A percentile compares a stretch with the other conserved stretches of the same genome.
phyloP scores from a whole-genome alignment of 2,329 filamentous ascomycete species.

The Cladosporium sp. region DNA sequence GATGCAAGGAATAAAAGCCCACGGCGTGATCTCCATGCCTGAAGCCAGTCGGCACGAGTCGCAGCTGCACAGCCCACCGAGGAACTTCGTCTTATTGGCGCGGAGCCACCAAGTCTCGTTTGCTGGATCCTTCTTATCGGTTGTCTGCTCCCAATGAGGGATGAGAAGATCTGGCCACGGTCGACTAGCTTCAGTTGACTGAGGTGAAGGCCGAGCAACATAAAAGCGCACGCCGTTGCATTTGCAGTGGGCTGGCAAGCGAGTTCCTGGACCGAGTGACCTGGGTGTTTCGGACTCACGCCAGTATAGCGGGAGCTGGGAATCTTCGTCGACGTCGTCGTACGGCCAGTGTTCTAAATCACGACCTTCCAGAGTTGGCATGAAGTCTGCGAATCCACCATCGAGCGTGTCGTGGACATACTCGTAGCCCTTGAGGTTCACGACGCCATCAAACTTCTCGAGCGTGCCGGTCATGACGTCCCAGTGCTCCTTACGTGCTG shows the following conservation, averaged over 20 bases:
- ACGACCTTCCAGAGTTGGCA: slow-evolving; percentile 25
- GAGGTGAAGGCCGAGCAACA: slow-evolving; percentile 52
- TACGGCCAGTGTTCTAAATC: slow-evolving; percentile 26
- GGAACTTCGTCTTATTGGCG: slow-evolving; percentile 46
- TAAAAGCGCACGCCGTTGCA: slow-evolving; percentile 55
- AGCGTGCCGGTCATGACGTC: slow-evolving; percentile 30
- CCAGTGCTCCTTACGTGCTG: slow-evolving; percentile 25
- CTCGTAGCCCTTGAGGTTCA: slow-evolving; percentile 32
- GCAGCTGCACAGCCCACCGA: slow-evolving; percentile 60
- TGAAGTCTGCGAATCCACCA: slow-evolving; percentile 35
- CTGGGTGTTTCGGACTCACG: neutral
- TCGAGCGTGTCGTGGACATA: slow-evolving; percentile 33
- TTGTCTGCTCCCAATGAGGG: slow-evolving; percentile 39
- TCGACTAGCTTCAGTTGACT: slow-evolving; percentile 44
- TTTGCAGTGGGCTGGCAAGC: slow-evolving; percentile 47
- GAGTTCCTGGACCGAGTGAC: neutral
- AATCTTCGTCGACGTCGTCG: slow-evolving; percentile 14
- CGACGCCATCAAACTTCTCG: slow-evolving; percentile 26
- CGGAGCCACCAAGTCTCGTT: slow-evolving; percentile 59
- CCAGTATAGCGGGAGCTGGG: slow-evolving; percentile 24
- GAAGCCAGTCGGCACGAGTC: slow-evolving; percentile 56
- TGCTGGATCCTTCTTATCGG: slow-evolving; percentile 37
- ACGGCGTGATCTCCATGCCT: slow-evolving; percentile 62
- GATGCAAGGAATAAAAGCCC: slow-evolving; percentile 60
- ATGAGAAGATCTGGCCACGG: slow-evolving; percentile 52